Evolutionary conservation across 108 stramenopile genomes (phyloP).

Genomic region (Phaeodactylum tricornutum): DNA sequence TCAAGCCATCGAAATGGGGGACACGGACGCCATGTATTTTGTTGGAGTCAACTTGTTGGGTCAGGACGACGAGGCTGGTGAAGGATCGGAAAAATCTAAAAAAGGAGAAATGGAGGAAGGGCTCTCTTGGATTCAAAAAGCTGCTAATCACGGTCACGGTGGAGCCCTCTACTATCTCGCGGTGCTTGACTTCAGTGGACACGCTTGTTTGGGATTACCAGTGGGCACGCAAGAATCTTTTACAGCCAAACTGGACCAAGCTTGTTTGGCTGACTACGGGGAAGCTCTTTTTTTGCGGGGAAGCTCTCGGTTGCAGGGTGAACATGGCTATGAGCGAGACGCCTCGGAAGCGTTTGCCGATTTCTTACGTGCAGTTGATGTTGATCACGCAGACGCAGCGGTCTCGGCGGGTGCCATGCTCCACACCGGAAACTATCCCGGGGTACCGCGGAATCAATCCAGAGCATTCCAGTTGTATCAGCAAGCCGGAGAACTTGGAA

Average conservation of each 20-base stretch:
- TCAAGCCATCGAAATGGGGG: constrained; percentile 64
- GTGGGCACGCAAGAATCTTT: constrained; percentile 25
- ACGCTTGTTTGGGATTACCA: constrained; percentile 32
- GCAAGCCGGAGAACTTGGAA: constrained; percentile 68
- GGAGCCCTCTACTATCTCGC: constrained; percentile 73
- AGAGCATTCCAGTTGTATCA: constrained; percentile 77
- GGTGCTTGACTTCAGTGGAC: constrained; percentile 41
- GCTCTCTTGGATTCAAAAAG: constrained; percentile 22
- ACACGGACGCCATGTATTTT: constrained; percentile 76
- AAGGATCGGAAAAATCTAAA: constrained; percentile 72
- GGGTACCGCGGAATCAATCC: constrained; percentile 41
- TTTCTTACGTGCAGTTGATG: constrained; percentile 53
- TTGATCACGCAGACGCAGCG: constrained; percentile 62
- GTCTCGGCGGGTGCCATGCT: constrained; percentile 75
- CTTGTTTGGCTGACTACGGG: constrained; percentile 37
- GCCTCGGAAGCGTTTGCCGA: constrained; percentile 34
- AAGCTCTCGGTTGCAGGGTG: constrained; percentile 47
- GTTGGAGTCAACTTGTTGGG: constrained; percentile 54
- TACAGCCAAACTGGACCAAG: constrained; percentile 20
- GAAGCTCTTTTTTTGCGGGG: constrained; percentile 67
- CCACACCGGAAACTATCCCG: constrained; percentile 31
- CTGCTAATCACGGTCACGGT: constrained; percentile 44
- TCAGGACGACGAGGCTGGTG: constrained; percentile 86
- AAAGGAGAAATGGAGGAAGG: background rate
- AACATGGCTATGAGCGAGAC: constrained; percentile 43